A percentile compares a stretch with the other conserved stretches of the same genome.
These are phyloP conservation scores for Tuber borchii DNA, from an alignment of 495 filamentous ascomycete species.

Conservation along the genomic window DNA sequence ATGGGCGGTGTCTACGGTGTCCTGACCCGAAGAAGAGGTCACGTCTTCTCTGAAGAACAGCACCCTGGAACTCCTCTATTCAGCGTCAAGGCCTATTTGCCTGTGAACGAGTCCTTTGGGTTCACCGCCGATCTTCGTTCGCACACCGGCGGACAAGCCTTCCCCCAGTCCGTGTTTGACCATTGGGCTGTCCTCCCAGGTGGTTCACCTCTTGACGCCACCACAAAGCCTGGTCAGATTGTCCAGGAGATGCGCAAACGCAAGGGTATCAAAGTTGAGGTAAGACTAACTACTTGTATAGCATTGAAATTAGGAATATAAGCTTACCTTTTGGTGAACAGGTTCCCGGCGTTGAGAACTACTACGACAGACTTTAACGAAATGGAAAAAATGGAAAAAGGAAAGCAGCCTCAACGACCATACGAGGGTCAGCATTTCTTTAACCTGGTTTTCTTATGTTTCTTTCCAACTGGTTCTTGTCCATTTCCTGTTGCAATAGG, in stretches of 20 bases:
- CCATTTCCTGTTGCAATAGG: neutral
- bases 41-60: constrained; percentile 98
- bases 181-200: constrained; percentile 94
- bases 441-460: constrained; percentile 2
- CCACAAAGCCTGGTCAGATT: constrained; percentile 77
- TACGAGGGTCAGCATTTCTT: neutral
- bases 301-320: neutral
- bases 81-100: constrained; percentile 98
- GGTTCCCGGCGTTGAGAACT: constrained; percentile 51
- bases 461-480: neutral
- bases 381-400: neutral
- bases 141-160: constrained; percentile 90
- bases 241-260: constrained; percentile 90
- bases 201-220: constrained; percentile 82
- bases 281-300: neutral
- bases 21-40: constrained; percentile 93
- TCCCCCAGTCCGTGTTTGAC: constrained; percentile 97
- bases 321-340: constrained; percentile 49
- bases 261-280: constrained; percentile 96
- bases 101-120: constrained; percentile 99
- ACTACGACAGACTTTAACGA: constrained; percentile 96
- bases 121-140: constrained; percentile 96
- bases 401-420: neutral
- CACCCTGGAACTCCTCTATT: constrained; percentile 97
- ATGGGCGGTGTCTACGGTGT: constrained; percentile 99